Percentiles rank a stretch among this genome's conserved stretches.
Evolutionary conservation across 2,329 filamentous ascomycete genomes (phyloP).

Genomic region (Neonectria hederae): DNA sequence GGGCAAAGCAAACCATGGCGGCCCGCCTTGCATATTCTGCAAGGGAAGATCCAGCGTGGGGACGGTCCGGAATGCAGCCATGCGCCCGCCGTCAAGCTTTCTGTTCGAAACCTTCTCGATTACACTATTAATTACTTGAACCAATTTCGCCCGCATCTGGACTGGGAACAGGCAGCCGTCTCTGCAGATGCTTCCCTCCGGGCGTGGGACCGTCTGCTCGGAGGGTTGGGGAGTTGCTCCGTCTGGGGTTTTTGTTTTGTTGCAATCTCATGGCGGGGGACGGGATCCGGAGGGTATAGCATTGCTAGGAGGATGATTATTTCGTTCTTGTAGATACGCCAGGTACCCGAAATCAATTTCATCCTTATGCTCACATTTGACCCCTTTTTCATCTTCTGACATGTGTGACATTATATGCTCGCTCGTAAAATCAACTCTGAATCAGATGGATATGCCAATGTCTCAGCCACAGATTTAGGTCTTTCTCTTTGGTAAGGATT

Average conservation of each 20-base stretch:
- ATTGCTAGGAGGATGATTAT: conserved; percentile 34
- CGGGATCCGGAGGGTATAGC: conserved; percentile 30
- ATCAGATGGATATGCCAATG: background rate
- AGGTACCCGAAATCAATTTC: conserved; percentile 34
- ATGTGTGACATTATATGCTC: conserved; percentile 17
- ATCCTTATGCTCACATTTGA: conserved; percentile 26
- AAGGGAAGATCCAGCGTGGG: conserved; percentile 20
- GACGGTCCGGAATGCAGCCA: background rate
- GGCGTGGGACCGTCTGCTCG: conserved; percentile 14
- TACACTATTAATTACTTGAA: conserved; percentile 34
- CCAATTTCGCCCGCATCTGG: conserved; percentile 29
- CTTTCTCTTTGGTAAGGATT: background rate
- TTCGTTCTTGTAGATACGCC: conserved; percentile 38
- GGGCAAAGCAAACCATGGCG: conserved; percentile 9
- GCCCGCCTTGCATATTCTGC: conserved; percentile 16
- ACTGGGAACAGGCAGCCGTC: conserved; percentile 8
- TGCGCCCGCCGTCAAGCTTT: background rate
- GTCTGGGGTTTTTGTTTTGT: conserved; percentile 19
- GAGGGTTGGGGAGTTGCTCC: conserved; percentile 28
- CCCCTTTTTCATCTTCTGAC: conserved; percentile 1
- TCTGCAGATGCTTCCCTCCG: background rate
- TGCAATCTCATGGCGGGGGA: conserved; percentile 14
- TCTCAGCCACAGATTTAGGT: background rate
- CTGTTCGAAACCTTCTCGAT: conserved; percentile 10
- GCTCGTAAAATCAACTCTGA: background rate